Evolutionary conservation across 2,329 filamentous ascomycete species (phyloP), one percentile per base, ranked within the genome.

Genomic region (Penicillium sp.): DNA sequence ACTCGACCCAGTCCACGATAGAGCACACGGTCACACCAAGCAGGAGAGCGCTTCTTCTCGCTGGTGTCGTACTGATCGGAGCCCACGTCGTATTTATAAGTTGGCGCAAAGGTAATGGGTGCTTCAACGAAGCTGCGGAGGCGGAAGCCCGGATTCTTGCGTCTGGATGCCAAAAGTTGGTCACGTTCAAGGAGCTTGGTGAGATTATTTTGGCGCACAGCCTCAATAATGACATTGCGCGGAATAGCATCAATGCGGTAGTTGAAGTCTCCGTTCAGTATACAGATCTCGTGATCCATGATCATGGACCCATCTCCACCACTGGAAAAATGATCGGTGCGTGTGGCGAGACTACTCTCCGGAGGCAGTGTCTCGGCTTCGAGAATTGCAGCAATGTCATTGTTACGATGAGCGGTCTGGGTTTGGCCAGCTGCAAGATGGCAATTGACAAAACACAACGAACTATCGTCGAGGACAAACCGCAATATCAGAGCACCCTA

Each of bases 191-290:
- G 82, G 1, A 98, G 79, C 64, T 95, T 95, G 27, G 76, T 63
- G 3, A 97, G 76, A 57, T 97, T 95, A 53, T 85, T 84, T 37
- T 85, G 78, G 54, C 87, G 85, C 43, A 97, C 82, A 1, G 89
- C 90, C 50, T 84, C 85, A 46, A 97, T 86, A 3, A 98, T 91
- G 0, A 88, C 90, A 61, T 97, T 89, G 43, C 93, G 87, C 13
- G 89, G 89, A 82, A 97, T 96, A 25, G 90, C 90, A 67, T 98
- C 93, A 62, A 98, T 97, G 52, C 93, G 90, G 68, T 98, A 98
- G 70, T 98, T 98, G 43, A 98, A 78, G 66, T 98, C 93, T 27
- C 93, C 93, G 61, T 97, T 97, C 37, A 97, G 73, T 41, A 98
- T 83, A 67, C 91, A 96, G n/a, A 98, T 85, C 70, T 98, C 93